Evolutionary conservation across 495 filamentous ascomycete genomes (phyloP).

Genomic region (Aspergillus nidulans): DNA sequence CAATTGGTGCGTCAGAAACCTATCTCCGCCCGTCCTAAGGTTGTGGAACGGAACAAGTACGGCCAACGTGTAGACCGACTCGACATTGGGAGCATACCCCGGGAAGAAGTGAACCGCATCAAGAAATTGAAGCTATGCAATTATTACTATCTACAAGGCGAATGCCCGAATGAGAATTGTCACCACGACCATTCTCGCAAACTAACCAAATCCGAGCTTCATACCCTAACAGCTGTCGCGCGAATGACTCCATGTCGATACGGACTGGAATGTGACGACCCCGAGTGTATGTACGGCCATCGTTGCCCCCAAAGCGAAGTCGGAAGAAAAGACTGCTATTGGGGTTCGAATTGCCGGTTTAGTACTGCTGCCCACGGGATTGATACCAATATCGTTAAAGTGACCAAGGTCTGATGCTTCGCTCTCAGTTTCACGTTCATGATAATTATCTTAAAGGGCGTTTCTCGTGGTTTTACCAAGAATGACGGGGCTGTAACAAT

Average conservation of each 20-base stretch:
- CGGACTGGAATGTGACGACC: slow-evolving; percentile 67
- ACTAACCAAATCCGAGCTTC: slow-evolving; percentile 60
- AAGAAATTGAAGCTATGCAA: slow-evolving; percentile 80
- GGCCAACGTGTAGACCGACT: slow-evolving; percentile 67
- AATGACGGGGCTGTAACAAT: slow-evolving; percentile 2
- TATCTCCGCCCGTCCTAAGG: slow-evolving; percentile 46
- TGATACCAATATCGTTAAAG: slow-evolving; percentile 49
- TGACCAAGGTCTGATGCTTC: slow-evolving; percentile 43
- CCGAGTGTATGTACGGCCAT: slow-evolving; percentile 84
- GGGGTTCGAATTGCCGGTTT: slow-evolving; percentile 50
- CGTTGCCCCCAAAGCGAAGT: slow-evolving; percentile 46
- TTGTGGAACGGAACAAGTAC: slow-evolving; percentile 63
- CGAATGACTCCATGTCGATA: slow-evolving; percentile 74
- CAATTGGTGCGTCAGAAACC: slow-evolving; percentile 48
- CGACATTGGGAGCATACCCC: slow-evolving; percentile 49
- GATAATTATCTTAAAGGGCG: background rate
- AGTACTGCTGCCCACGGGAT: slow-evolving; percentile 46
- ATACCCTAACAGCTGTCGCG: slow-evolving; percentile 64
- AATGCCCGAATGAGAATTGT: slow-evolving; percentile 69
- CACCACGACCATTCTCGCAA: slow-evolving; percentile 72
- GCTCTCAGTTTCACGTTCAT: background rate
- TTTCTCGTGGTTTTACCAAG: background rate
- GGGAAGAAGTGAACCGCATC: slow-evolving; percentile 54
- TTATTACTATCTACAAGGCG: slow-evolving; percentile 71
- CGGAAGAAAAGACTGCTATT: slow-evolving; percentile 48